These are phyloP conservation scores for Yamadazyma sp. DNA, from an alignment of 805 yeast species.

Conservation along the genomic window DNA sequence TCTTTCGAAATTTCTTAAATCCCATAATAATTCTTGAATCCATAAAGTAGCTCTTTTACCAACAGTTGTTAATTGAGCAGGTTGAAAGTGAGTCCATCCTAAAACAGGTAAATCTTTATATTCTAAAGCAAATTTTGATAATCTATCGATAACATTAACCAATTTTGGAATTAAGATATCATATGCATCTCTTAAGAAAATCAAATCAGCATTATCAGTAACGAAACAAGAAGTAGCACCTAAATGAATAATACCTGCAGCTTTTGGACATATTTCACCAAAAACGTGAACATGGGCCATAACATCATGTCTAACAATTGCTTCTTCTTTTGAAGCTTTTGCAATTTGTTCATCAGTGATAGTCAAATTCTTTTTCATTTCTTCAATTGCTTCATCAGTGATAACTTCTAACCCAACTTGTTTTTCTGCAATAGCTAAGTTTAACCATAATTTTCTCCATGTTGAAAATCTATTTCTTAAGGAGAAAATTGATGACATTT, in stretches of 20 bases:
- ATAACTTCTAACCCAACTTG: constrained; percentile 82
- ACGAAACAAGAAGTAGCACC: constrained; percentile 99
- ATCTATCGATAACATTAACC: constrained; percentile 91
- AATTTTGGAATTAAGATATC: constrained; percentile 91
- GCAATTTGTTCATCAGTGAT: constrained; percentile 93
- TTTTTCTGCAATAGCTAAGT: constrained; percentile 92
- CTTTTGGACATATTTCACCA: constrained; percentile 90
- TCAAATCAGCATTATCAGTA: constrained; percentile 96
- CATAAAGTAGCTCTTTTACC: constrained; percentile 98
- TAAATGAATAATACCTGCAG: constrained; percentile 95
- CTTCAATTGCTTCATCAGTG: constrained; percentile 86
- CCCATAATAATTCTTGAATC: constrained; percentile 98
- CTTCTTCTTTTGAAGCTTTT: constrained; percentile 88
- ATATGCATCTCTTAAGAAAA: constrained; percentile 93
- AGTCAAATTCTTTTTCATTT: constrained; percentile 72
- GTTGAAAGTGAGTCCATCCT: constrained; percentile 99
- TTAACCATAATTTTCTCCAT: constrained; percentile 97
- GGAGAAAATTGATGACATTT: constrained; percentile 92
- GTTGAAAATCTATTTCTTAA: constrained; percentile 92
- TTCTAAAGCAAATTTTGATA: constrained; percentile 81
- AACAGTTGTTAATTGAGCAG: constrained; percentile 97
- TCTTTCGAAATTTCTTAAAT: constrained; percentile 89
- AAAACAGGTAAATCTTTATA: constrained; percentile 94
- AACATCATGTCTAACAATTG: constrained; percentile 97
- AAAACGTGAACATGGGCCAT: constrained; percentile 98